phyloP scores from a whole-genome alignment of 441 rosid species.

The Gossypium gossypioides region DNA sequence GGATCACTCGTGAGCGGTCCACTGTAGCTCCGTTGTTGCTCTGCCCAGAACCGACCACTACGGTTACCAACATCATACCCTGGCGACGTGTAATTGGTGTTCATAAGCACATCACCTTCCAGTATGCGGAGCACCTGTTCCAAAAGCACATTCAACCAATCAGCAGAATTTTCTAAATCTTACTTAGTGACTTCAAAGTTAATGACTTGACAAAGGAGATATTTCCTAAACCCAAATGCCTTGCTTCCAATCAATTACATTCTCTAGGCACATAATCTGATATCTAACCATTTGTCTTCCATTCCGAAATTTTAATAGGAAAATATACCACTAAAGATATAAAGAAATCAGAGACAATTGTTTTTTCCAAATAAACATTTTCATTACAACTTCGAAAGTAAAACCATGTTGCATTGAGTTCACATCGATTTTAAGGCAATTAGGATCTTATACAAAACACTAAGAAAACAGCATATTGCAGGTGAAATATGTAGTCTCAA shows the following conservation, averaged over 20 bases:
- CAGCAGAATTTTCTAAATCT: background rate
- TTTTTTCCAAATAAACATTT: background rate
- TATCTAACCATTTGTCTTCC: background rate
- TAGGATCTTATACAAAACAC: background rate
- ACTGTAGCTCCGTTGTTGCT: conserved; percentile 36
- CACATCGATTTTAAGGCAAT: background rate
- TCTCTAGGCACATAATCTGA: background rate
- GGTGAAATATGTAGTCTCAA: background rate
- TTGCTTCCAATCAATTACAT: background rate
- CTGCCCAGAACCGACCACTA: conserved; percentile 63
- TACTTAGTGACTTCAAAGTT: background rate
- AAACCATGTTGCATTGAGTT: background rate
- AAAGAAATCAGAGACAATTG: background rate
- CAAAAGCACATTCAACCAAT: conserved; percentile 2
- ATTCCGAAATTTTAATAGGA: background rate
- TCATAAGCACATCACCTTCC: conserved; percentile 82
- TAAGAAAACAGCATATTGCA: background rate
- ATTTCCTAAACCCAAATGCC: background rate
- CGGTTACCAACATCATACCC: conserved; percentile 67
- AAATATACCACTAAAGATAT: background rate
- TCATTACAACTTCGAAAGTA: background rate
- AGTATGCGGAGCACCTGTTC: conserved; percentile 74
- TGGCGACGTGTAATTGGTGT: conserved; percentile 53
- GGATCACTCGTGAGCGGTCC: conserved; percentile 37
- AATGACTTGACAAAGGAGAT: background rate